Evolutionary conservation across 1,284 basidiomycete species (phyloP).

Genomic region (Sanghuangporus baumii): DNA sequence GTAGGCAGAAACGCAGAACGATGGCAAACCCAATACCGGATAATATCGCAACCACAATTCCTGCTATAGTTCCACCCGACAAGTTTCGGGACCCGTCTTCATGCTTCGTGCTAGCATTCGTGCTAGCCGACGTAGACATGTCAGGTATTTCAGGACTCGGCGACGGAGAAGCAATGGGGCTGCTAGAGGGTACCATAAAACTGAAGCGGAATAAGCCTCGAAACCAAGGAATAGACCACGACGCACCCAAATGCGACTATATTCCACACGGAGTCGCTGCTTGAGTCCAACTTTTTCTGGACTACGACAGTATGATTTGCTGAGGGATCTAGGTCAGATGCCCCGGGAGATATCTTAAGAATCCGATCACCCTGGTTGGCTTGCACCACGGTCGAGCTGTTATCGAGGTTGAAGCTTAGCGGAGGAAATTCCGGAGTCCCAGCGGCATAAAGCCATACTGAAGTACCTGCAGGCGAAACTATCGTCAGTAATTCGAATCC

Average conservation of each 20-base stretch:
- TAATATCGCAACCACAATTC: background rate
- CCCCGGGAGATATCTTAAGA: background rate
- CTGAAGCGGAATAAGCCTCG: background rate
- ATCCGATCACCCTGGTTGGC: background rate
- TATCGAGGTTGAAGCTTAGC: background rate
- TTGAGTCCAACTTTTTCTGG: background rate
- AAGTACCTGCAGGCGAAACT: background rate
- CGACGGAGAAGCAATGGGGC: too few species aligned
- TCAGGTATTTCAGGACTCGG: background rate
- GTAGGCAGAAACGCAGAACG: background rate
- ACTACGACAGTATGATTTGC: background rate
- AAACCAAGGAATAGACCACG: background rate
- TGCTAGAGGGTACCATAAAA: background rate
- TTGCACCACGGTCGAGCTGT: background rate
- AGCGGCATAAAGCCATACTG: background rate
- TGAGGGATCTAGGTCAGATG: background rate
- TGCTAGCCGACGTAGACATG: background rate
- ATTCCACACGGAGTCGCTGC: background rate
- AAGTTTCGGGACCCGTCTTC: background rate
- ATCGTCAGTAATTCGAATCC: background rate
- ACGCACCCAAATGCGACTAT: background rate
- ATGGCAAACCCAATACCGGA: background rate
- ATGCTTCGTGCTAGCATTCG: background rate
- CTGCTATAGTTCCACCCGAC: background rate
- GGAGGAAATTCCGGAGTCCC: background rate